phyloP scores from a whole-genome alignment of 805 yeast genomes.

The Teunomyces gatunensis region DNA sequence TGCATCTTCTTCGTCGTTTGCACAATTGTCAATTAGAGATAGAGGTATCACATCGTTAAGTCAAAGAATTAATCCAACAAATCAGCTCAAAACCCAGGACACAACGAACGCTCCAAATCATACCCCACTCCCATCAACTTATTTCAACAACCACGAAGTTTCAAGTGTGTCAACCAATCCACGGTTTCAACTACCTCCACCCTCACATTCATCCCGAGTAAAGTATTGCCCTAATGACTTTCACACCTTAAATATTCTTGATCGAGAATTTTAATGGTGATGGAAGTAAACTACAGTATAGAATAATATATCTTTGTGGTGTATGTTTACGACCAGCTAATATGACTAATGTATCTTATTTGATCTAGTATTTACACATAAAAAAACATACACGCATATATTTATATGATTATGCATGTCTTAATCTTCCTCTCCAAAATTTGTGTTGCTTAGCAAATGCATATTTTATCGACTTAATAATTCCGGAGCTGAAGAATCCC shows the following conservation, averaged over 20 bases:
- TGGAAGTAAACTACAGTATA: not conserved
- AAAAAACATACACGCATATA: not conserved
- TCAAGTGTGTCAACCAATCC: not conserved
- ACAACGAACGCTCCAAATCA: not conserved
- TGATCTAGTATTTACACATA: not conserved
- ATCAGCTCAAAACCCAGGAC: not conserved
- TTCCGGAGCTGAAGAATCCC: slow-evolving; percentile 87
- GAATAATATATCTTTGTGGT: not conserved
- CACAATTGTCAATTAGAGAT: not conserved
- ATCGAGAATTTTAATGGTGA: slow-evolving; percentile 14
- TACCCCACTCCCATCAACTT: not conserved
- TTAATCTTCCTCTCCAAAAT: slow-evolving; percentile 14
- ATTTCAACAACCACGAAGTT: not conserved
- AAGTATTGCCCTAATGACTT: slow-evolving; percentile 12
- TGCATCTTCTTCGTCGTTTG: not conserved
- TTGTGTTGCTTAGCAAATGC: slow-evolving; percentile 65
- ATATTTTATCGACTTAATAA: slow-evolving; percentile 64
- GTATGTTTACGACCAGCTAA: not conserved
- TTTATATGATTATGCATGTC: not conserved
- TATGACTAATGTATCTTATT: not conserved
- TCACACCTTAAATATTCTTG: slow-evolving; percentile 17
- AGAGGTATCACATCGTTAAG: not conserved
- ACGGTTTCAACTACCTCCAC: slow-evolving; percentile 6
- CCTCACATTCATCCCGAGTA: slow-evolving; percentile 1
- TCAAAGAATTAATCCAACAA: not conserved